Percentiles rank a stretch among this genome's conserved stretches.
These are phyloP conservation scores for Aaosphaeria pasadenensis DNA, from an alignment of 2,329 filamentous ascomycete genomes.

Conservation along the genomic window DNA sequence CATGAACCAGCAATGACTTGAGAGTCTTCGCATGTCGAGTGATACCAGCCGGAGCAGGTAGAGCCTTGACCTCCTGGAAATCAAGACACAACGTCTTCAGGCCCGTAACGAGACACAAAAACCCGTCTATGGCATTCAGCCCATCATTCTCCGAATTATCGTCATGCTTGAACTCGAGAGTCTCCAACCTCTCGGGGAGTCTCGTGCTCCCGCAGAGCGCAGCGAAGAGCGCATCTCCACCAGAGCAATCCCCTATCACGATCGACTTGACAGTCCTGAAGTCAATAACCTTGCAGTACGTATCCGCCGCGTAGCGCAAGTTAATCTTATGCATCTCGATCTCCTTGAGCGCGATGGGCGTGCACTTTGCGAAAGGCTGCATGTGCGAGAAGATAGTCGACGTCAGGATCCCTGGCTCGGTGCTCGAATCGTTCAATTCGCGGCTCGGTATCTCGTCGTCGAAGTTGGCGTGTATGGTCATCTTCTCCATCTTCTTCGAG, in stretches of 20 bases:
- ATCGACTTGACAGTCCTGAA: slow-evolving; percentile 44
- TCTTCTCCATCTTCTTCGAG: slow-evolving; percentile 42
- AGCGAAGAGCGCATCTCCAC: slow-evolving; percentile 46
- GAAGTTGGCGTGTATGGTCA: slow-evolving; percentile 48
- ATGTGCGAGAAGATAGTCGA: slow-evolving; percentile 47
- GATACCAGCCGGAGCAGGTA: slow-evolving; percentile 44
- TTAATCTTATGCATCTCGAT: slow-evolving; percentile 46
- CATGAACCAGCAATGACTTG: slow-evolving; percentile 44
- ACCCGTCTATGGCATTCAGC: slow-evolving; percentile 46
- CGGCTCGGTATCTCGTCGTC: slow-evolving; percentile 35
- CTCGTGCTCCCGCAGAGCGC: slow-evolving; percentile 45
- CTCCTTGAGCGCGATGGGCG: slow-evolving; percentile 43
- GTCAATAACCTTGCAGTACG: slow-evolving; percentile 47
- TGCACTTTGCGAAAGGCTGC: slow-evolving; percentile 46
- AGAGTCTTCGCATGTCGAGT: slow-evolving; percentile 46
- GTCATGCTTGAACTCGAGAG: slow-evolving; percentile 46
- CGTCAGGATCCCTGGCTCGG: slow-evolving; percentile 45
- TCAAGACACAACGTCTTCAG: slow-evolving; percentile 45
- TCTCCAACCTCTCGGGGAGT: slow-evolving; percentile 45
- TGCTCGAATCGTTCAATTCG: slow-evolving; percentile 48
- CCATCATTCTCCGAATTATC: slow-evolving; percentile 48
- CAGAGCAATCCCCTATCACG: slow-evolving; percentile 43
- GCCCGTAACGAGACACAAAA: slow-evolving; percentile 46
- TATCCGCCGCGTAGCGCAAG: slow-evolving; percentile 47
- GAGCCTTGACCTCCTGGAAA: slow-evolving; percentile 37